These are phyloP conservation scores for Eutrema heterophyllum DNA, from an alignment of 345 rosid species.

Conservation along the genomic window DNA sequence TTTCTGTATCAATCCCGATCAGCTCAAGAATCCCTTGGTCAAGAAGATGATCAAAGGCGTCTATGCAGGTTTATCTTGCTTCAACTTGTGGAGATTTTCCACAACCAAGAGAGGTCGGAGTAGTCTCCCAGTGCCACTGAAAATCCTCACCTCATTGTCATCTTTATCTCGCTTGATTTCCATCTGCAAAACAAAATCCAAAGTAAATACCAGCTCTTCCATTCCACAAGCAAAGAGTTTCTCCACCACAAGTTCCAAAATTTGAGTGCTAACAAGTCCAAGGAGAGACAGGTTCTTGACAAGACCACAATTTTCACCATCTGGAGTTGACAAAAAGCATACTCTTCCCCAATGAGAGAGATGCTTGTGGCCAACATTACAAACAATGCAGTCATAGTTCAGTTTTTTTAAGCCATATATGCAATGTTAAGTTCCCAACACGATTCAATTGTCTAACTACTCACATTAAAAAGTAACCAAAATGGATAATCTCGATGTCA, in stretches of 20 bases:
- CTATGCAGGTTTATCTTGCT: conserved; percentile 40
- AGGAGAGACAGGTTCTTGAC: conserved; percentile 77
- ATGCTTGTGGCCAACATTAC: conserved; percentile 18
- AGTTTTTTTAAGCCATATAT: too few relatives aligned
- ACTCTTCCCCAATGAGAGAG: conserved; percentile 98
- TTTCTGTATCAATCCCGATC: conserved; percentile 65
- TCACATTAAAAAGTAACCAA: neutral
- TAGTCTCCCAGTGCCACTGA: conserved; percentile 79
- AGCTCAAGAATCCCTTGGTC: conserved; percentile 70
- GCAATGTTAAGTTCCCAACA: too few relatives aligned
- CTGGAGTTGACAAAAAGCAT: conserved; percentile 89
- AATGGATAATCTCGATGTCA: neutral
- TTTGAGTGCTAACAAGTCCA: conserved; percentile 62
- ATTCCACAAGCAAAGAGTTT: conserved; percentile 54
- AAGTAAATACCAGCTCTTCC: conserved; percentile 40
- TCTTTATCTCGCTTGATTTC: conserved; percentile 72
- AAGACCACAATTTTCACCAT: conserved; percentile 97
- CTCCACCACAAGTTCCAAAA: conserved; percentile 41
- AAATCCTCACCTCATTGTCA: conserved; percentile 68
- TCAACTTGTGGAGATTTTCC: conserved; percentile 49
- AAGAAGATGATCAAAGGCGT: conserved; percentile 48
- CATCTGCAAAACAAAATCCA: conserved; percentile 39
- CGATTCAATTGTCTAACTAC: too few relatives aligned
- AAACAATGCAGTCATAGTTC: too few relatives aligned
- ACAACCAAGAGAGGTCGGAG: conserved; percentile 84